A percentile compares a stretch with the other conserved stretches of the same genome.
These are phyloP conservation scores for Begonia peltatifolia DNA, from an alignment of 306 rosid genomes.

Conservation along the genomic window DNA sequence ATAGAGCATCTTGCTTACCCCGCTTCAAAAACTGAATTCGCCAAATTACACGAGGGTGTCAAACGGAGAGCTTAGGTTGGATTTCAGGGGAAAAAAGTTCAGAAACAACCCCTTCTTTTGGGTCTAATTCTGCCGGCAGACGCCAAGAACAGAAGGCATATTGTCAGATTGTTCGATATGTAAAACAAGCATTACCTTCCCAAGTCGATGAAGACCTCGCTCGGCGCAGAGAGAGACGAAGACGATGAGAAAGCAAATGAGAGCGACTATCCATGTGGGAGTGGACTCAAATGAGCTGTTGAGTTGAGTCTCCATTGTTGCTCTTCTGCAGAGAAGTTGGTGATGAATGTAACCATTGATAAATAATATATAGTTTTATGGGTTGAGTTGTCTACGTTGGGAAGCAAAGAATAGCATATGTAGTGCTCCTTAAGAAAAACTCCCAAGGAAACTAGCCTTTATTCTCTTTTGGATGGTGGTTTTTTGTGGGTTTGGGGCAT, in stretches of 20 bases:
- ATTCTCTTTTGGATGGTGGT: too few relatives aligned
- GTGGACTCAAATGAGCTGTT: constrained; percentile 58
- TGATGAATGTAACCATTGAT: too few relatives aligned
- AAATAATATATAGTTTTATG: too few relatives aligned
- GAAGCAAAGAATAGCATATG: too few relatives aligned
- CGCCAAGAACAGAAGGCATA: too few relatives aligned
- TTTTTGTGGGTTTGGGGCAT: too few relatives aligned
- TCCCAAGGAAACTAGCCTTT: too few relatives aligned
- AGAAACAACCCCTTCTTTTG: too few relatives aligned
- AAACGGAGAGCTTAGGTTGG: neutral
- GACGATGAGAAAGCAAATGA: constrained; percentile 65
- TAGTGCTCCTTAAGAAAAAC: too few relatives aligned
- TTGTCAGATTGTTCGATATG: neutral
- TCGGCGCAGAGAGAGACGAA: constrained; percentile 49
- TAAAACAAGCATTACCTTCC: constrained; percentile 34
- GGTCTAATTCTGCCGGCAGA: too few relatives aligned
- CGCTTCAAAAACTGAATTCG: constrained; percentile 25
- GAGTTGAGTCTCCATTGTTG: neutral
- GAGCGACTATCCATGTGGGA: constrained; percentile 87
- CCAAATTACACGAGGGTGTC: constrained; percentile 9
- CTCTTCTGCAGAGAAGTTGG: too few relatives aligned
- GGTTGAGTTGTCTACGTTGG: too few relatives aligned
- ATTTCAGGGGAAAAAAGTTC: neutral
- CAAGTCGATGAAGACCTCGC: constrained; percentile 66
- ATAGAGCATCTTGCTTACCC: constrained; percentile 26